phyloP scores from a whole-genome alignment of 208 protist species.

The Trypanosoma conorhini region DNA sequence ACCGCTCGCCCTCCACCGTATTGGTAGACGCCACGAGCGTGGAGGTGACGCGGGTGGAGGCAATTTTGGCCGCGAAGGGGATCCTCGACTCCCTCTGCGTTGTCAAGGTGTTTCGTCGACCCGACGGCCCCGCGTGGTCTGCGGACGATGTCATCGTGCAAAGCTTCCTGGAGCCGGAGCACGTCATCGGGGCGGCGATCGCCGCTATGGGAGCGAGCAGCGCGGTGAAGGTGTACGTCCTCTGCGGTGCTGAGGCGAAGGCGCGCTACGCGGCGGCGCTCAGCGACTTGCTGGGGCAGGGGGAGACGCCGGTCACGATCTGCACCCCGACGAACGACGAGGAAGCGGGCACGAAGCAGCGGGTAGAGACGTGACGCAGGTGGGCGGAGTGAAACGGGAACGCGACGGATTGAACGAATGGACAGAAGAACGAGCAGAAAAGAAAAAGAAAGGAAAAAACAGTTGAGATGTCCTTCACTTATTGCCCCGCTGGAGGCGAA shows the following conservation, averaged over 20 bases:
- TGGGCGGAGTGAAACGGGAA: neutral
- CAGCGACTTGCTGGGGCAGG: conserved; percentile 11
- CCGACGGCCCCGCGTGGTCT: conserved; percentile 14
- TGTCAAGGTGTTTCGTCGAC: conserved; percentile 27
- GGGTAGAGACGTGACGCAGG: neutral
- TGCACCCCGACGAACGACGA: conserved; percentile 18
- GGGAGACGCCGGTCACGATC: conserved; percentile 4
- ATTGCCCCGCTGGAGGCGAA: too few relatives aligned
- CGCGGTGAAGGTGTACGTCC: conserved; percentile 18
- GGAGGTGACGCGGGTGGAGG: conserved; percentile 14
- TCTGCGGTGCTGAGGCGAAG: conserved; percentile 23
- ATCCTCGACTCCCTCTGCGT: conserved; percentile 12
- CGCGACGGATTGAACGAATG: neutral
- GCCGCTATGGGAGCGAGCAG: conserved; percentile 9
- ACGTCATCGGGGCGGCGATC: conserved; percentile 30
- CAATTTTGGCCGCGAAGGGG: conserved; percentile 27
- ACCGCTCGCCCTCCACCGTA: conserved; percentile 12
- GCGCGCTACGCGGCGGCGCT: conserved; percentile 19
- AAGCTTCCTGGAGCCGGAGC: conserved; percentile 30
- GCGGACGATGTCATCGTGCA: conserved; percentile 26
- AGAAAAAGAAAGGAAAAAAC: neutral
- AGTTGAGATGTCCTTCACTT: too few relatives aligned
- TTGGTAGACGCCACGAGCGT: conserved; percentile 51
- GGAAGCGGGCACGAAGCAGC: conserved; percentile 10
- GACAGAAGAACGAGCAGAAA: neutral